Evolutionary conservation across 1,284 basidiomycete species (phyloP).

Genomic region (Entoloma clypeatum): DNA sequence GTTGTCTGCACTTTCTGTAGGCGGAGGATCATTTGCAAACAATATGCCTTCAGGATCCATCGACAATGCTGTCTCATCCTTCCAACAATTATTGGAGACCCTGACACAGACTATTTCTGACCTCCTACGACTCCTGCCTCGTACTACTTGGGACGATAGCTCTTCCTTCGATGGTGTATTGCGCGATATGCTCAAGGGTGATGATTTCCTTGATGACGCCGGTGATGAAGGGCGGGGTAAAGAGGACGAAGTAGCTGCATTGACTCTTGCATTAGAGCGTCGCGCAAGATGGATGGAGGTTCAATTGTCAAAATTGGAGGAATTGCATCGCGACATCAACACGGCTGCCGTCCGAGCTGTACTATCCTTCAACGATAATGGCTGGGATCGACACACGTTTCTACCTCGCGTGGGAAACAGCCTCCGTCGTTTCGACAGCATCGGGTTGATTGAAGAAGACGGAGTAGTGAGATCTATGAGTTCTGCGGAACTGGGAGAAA

Average conservation of each 20-base stretch:
- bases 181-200: slow-evolving; percentile 80
- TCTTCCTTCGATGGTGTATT: slow-evolving; percentile 81
- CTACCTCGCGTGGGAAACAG: slow-evolving; percentile 64
- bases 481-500: slow-evolving; percentile 69
- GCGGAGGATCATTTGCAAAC: slow-evolving; percentile 78
- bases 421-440: slow-evolving; percentile 60
- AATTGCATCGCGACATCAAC: slow-evolving; percentile 81
- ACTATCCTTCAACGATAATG: slow-evolving; percentile 75
- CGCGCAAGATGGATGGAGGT: slow-evolving; percentile 88
- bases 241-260: slow-evolving; percentile 77
- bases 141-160: slow-evolving; percentile 82
- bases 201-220: slow-evolving; percentile 74
- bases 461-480: slow-evolving; percentile 52
- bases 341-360: slow-evolving; percentile 78
- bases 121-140: slow-evolving; percentile 72
- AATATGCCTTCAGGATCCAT: slow-evolving; percentile 78
- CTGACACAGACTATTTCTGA: slow-evolving; percentile 84
- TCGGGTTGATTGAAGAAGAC: slow-evolving; percentile 52
- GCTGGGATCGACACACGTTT: slow-evolving; percentile 71
- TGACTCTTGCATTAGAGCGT: slow-evolving; percentile 76
- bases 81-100: slow-evolving; percentile 80
- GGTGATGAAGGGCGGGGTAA: slow-evolving; percentile 59
- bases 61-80: slow-evolving; percentile 80
- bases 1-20: slow-evolving; percentile 78
- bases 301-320: slow-evolving; percentile 78